These are phyloP conservation scores for Gossypium mustelinum DNA, from an alignment of 345 rosid genomes.

Conservation along the genomic window DNA sequence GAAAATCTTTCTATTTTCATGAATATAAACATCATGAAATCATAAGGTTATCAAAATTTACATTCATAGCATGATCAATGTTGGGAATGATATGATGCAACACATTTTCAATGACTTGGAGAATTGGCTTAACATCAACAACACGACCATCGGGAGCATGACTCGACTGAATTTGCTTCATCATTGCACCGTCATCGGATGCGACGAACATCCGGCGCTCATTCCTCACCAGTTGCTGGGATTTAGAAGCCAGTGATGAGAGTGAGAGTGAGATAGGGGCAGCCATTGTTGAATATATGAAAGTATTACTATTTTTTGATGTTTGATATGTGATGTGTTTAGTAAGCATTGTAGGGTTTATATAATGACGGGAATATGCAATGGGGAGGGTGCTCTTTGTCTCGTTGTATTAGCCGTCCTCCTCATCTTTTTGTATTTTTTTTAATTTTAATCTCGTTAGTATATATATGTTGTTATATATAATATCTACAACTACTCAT, in stretches of 20 bases:
- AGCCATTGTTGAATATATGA: not conserved
- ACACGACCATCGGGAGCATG: slow-evolving; percentile 45
- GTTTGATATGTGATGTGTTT: not conserved
- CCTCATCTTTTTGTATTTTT: too few relatives aligned
- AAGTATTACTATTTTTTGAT: too few relatives aligned
- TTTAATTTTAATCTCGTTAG: too few relatives aligned
- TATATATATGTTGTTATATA: too few relatives aligned
- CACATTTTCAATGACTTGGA: slow-evolving; percentile 32
- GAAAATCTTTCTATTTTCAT: not conserved
- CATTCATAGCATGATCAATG: slow-evolving; percentile 31
- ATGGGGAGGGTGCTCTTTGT: not conserved
- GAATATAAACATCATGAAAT: not conserved
- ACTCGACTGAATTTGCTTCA: slow-evolving; percentile 42
- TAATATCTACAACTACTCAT: too few relatives aligned
- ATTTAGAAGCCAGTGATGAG: not conserved
- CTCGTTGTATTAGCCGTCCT: not conserved
- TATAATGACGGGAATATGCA: slow-evolving; percentile 18
- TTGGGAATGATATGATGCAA: slow-evolving; percentile 31
- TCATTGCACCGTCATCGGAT: slow-evolving; percentile 26
- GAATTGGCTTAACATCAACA: slow-evolving; percentile 35
- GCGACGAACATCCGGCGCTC: slow-evolving; percentile 24
- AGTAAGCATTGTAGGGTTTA: slow-evolving; percentile 7
- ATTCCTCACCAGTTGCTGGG: slow-evolving; percentile 15
- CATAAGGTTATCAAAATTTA: not conserved
- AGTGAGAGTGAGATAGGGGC: too few relatives aligned